Conservation (phyloP, 2,329 filamentous ascomycete genomes). For the Emericellopsis cladophorae region DNA sequence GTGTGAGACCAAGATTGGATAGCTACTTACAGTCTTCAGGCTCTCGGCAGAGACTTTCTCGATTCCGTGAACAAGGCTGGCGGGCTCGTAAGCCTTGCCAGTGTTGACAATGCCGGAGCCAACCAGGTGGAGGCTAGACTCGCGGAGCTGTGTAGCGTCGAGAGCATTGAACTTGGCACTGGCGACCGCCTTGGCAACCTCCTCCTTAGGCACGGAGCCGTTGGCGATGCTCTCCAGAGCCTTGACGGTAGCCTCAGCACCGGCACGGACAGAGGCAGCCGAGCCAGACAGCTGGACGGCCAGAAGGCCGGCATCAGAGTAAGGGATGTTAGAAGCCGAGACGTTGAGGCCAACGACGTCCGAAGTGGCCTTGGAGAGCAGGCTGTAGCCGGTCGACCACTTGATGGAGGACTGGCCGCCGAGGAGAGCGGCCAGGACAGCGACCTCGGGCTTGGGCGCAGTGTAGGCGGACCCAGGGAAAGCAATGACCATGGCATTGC, state of each 20-base stretch:
- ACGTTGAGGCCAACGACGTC: conserved; percentile 54
- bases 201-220: conserved; percentile 67
- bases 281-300: conserved; percentile 69
- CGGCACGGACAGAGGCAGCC: conserved; percentile 59
- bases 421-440: conserved; percentile 77
- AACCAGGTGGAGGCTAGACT: conserved; percentile 67
- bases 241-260: conserved; percentile 66
- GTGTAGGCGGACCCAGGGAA: conserved; percentile 81
- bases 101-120: conserved; percentile 74
- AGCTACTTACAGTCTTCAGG: conserved; percentile 64
- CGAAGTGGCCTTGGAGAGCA: conserved; percentile 69
- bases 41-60: conserved; percentile 73
- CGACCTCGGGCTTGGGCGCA: conserved; percentile 78
- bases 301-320: conserved; percentile 90
- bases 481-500: conserved; percentile 78
- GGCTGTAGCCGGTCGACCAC: conserved; percentile 87
- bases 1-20: neutral
- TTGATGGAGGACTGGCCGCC: conserved; percentile 88
- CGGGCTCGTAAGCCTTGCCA: conserved; percentile 73
- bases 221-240: conserved; percentile 69
- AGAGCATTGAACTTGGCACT: conserved; percentile 88
- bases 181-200: conserved; percentile 82
- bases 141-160: conserved; percentile 66
- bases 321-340: conserved; percentile 65
- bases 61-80: conserved; percentile 65